phyloP scores from a whole-genome alignment of 495 filamentous ascomycete species.

The Immersiella caudata region DNA sequence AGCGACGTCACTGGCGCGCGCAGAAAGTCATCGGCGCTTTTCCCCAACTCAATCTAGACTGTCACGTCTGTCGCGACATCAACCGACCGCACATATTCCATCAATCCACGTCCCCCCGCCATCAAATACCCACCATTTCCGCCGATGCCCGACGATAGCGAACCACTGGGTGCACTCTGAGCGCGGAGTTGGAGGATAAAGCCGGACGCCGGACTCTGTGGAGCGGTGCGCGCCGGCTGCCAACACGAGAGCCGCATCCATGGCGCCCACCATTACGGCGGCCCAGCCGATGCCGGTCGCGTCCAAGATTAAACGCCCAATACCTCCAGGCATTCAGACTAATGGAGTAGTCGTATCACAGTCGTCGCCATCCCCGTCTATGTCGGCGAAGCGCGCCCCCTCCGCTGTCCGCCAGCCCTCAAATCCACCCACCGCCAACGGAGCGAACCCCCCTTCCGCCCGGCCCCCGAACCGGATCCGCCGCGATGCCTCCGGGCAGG shows the following conservation, averaged over 20 bases:
- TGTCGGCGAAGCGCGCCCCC: constrained; percentile 64
- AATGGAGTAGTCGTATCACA: constrained; percentile 68
- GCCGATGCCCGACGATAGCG: constrained; percentile 14
- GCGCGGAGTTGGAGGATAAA: constrained; percentile 4
- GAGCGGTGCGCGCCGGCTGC: constrained; percentile 7
- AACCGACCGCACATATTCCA: constrained; percentile 9
- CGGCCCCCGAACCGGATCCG: constrained; percentile 56
- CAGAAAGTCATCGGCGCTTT: background rate
- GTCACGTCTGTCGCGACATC: constrained; percentile 4
- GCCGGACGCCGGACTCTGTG: background rate
- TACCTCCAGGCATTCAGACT: constrained; percentile 67
- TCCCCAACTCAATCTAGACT: background rate
- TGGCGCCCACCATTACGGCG: constrained; percentile 54
- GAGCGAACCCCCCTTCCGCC: constrained; percentile 44
- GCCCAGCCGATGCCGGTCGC: constrained; percentile 51
- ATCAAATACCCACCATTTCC: background rate
- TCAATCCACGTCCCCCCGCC: background rate
- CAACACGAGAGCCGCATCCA: constrained; percentile 25
- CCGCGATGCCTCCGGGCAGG: constrained; percentile 46
- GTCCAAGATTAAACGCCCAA: constrained; percentile 74
- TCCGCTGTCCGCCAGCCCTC: constrained; percentile 40
- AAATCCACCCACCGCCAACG: constrained; percentile 43
- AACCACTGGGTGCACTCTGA: constrained; percentile 9
- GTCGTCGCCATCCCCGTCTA: constrained; percentile 67
- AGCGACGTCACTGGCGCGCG: constrained; percentile 9